phyloP scores from a whole-genome alignment of 176 grass and related monocot species.

The Puccinellia tenuiflora region DNA sequence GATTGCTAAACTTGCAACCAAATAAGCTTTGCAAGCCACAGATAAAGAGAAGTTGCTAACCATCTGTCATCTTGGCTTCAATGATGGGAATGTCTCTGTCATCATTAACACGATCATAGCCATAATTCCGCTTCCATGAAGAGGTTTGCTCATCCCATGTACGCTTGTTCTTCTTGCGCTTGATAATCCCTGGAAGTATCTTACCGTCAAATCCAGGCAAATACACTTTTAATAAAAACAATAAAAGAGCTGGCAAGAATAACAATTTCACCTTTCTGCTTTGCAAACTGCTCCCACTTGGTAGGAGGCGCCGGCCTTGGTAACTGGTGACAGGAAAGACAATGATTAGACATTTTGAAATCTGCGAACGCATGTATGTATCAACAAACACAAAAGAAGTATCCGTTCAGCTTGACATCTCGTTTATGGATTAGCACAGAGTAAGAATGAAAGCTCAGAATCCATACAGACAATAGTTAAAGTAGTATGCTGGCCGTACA shows the following conservation, averaged over 20 bases:
- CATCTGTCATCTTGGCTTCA: constrained; percentile 69
- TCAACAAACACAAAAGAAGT: not conserved
- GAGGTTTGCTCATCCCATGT: constrained; percentile 76
- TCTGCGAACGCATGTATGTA: not conserved
- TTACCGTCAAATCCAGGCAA: not conserved
- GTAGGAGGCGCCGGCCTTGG: constrained; percentile 82
- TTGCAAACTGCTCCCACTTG: constrained; percentile 88
- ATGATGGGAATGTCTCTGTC: constrained; percentile 84
- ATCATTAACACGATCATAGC: constrained; percentile 95
- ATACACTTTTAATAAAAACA: not conserved
- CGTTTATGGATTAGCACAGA: not conserved
- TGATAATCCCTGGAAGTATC: constrained; percentile 53
- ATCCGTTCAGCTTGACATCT: not conserved
- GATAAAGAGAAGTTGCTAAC: constrained; percentile 28
- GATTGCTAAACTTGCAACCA: not conserved
- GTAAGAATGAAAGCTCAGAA: not conserved
- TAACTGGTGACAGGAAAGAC: constrained; percentile 36
- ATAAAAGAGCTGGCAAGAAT: not conserved
- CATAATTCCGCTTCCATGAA: constrained; percentile 78
- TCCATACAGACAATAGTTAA: not conserved
- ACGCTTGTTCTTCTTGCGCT: constrained; percentile 80
- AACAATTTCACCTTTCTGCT: constrained; percentile 52
- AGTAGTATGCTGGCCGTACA: not conserved
- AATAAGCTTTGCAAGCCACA: not conserved
- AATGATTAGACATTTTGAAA: not conserved